These are phyloP conservation scores for Silene uniflora DNA, from an alignment of 148 eudicot species.

Conservation along the genomic window DNA sequence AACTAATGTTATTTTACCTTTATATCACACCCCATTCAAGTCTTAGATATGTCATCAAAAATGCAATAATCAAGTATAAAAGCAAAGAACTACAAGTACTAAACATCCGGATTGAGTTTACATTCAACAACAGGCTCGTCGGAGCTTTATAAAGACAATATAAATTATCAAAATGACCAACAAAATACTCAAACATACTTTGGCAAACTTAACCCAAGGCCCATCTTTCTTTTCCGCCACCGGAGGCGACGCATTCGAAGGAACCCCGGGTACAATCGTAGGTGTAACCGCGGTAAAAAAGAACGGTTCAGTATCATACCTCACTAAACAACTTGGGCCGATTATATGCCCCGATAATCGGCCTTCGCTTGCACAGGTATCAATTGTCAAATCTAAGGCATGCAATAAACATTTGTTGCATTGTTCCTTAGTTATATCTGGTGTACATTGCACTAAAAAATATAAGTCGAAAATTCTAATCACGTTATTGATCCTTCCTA, in stretches of 20 bases:
- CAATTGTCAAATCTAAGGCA: slow-evolving; percentile 16
- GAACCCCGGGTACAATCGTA: not conserved
- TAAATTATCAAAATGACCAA: not conserved
- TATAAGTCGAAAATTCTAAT: not conserved
- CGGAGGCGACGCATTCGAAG: not conserved
- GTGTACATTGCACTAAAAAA: slow-evolving; percentile 26
- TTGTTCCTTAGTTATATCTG: slow-evolving; percentile 9
- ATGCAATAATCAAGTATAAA: not conserved
- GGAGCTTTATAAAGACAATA: not conserved
- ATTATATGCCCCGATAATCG: not conserved
- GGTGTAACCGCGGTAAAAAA: slow-evolving; percentile 2
- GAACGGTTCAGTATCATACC: slow-evolving; percentile 9
- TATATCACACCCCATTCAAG: not conserved
- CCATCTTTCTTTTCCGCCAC: not conserved
- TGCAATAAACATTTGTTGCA: slow-evolving; percentile 21
- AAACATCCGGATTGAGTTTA: not conserved
- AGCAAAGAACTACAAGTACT: not conserved
- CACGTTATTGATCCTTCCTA: not conserved
- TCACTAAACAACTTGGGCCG: slow-evolving; percentile 21
- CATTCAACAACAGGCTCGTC: not conserved
- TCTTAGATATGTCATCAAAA: not conserved
- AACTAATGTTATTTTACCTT: too few species aligned
- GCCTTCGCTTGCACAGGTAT: slow-evolving; percentile 2
- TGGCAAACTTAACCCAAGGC: not conserved
- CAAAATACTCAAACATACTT: not conserved